Evolutionary conservation across 2,329 filamentous ascomycete genomes (phyloP), one percentile per base, ranked within the genome.

Genomic region (Eutypa lata): DNA sequence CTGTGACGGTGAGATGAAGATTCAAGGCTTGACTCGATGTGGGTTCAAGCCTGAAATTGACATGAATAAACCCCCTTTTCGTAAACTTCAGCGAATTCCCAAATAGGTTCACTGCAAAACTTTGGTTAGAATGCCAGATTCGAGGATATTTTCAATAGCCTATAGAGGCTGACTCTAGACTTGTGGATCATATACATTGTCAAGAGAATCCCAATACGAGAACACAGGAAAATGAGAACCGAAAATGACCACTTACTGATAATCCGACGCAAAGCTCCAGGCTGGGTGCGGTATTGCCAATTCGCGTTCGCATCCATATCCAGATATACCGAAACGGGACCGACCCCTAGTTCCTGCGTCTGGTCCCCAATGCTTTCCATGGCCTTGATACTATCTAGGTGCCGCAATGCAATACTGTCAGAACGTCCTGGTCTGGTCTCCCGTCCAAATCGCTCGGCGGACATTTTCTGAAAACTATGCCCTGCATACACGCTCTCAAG

Each of bases 1-100:
- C 87, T 0, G 74, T 72, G 1, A 90, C 78, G 0, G 73, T 79
- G 6, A 85, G 60, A 0, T 64, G 64, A 2, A 74, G 65, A 46
- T 59, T 48, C 19, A 38, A 48, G 26, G 35, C 51, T 22, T 24
- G n/a, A 38, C 16, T 38, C n/a, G 35, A 38, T 14, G 13, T 43
- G n/a, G 21, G 7, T 18, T 43, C 19, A 7, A 22, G 13, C 18
- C 19, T 13, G 8, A 61, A 45, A 0, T 35, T 26, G 21, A 59
- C 61, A 5, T 60, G 60, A 47, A 74, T 66, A 0, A 62, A 58
- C 1, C 72, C 73, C 1, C 52, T 49, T 1, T 52, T 55, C 0
- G 83, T 87, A 54, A 84, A 86, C 59, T 87, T 87, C 56, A 87
- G 73, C 0, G 83, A 74, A 60, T 87, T 87, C 8, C 82, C 81